Evolutionary conservation across 1,284 basidiomycete species (phyloP).

Genomic region (Tetrapyrgos nigripes): DNA sequence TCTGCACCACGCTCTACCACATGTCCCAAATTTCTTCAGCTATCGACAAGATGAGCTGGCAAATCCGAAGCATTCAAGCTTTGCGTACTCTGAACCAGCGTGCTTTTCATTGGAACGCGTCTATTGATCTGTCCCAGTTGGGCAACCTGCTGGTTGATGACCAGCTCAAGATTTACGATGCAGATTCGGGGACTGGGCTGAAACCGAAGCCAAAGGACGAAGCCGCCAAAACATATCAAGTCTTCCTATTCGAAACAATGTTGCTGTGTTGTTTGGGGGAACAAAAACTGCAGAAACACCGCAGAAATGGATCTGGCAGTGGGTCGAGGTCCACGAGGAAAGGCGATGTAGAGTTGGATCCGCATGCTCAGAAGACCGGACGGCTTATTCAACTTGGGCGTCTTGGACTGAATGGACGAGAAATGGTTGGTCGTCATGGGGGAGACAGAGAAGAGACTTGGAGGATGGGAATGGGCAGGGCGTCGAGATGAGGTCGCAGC

Average conservation of each 20-base stretch:
- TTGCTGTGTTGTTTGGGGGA: conserved; percentile 39
- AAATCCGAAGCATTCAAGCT: conserved; percentile 39
- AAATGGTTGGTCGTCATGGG: too few species aligned
- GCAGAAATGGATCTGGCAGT: neutral
- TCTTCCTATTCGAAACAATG: conserved; percentile 42
- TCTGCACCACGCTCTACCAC: conserved; percentile 37
- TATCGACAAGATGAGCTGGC: conserved; percentile 40
- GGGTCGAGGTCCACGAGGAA: neutral
- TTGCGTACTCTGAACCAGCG: conserved; percentile 30
- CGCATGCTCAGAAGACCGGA: too few species aligned
- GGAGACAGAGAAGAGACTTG: too few species aligned
- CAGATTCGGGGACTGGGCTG: too few species aligned
- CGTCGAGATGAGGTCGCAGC: too few species aligned
- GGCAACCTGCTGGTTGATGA: conserved; percentile 42
- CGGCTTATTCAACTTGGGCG: too few species aligned
- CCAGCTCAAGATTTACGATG: conserved; percentile 28
- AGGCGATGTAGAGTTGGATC: neutral
- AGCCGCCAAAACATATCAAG: conserved; percentile 30
- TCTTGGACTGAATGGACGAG: too few species aligned
- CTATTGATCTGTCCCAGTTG: conserved; percentile 32
- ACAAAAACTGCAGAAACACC: neutral
- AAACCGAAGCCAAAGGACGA: too few species aligned
- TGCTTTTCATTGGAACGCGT: conserved; percentile 25
- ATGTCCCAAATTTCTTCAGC: conserved; percentile 34
- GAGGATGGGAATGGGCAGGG: too few species aligned